Percentiles rank a stretch among this genome's conserved stretches.
Conservation (phyloP, 2,329 filamentous ascomycete genomes). For the Trichophyton rubrum region DNA sequence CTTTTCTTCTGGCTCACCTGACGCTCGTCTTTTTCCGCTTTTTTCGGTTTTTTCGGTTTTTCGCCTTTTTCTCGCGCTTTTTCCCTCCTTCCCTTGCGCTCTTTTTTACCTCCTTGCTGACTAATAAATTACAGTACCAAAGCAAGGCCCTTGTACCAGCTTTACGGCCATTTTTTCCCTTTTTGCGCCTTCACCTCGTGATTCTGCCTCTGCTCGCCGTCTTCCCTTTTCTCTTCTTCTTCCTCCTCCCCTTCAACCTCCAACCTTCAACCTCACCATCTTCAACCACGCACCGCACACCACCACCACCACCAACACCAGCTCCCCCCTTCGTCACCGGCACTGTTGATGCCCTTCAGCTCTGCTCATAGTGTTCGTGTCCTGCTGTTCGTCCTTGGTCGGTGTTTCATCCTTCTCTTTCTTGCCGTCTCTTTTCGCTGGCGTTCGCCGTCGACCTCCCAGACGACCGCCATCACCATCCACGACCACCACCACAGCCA, state of each 20-base stretch:
- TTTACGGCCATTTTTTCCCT: too few relatives aligned
- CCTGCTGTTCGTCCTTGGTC: background rate
- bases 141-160: too few relatives aligned
- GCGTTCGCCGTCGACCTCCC: background rate
- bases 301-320: background rate
- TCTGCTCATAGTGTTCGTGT: background rate
- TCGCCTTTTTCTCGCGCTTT: background rate
- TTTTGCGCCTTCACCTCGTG: too few relatives aligned
- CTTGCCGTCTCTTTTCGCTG: constrained; percentile 7
- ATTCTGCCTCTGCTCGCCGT: too few relatives aligned
- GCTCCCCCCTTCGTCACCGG: background rate
- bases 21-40: background rate
- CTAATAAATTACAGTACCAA: too few relatives aligned
- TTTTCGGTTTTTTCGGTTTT: background rate
- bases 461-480: constrained; percentile 5
- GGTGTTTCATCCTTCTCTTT: background rate
- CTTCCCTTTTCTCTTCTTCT: too few relatives aligned
- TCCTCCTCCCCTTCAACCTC: background rate
- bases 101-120: too few relatives aligned
- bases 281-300: background rate
- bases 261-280: background rate
- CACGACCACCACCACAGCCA: constrained; percentile 3
- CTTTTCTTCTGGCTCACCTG: too few relatives aligned
- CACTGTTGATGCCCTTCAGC: background rate
- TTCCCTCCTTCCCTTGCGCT: too few relatives aligned